These are phyloP conservation scores for Nasturtium officinale DNA, from an alignment of 345 rosid genomes.

Conservation along the genomic window DNA sequence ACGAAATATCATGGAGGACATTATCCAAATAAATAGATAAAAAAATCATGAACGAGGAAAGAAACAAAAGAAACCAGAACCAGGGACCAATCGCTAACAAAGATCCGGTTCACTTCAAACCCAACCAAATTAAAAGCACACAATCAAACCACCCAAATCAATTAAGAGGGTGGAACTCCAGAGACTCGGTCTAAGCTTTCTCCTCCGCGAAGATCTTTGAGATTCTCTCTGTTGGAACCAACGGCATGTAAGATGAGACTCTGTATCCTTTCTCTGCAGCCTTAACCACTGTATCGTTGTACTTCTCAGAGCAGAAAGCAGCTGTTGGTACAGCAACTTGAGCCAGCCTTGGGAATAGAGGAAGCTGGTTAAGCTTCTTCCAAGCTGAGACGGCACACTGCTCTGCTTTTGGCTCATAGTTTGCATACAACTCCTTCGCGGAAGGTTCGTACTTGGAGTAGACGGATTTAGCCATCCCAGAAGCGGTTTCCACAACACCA, in stretches of 20 bases:
- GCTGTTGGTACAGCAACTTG: slow-evolving; percentile 78
- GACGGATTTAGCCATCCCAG: slow-evolving; percentile 67
- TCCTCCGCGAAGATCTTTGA: slow-evolving; percentile 64
- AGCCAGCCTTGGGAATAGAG: slow-evolving; percentile 80
- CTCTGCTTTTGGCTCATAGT: slow-evolving; percentile 84
- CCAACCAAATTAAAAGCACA: slow-evolving; percentile 13
- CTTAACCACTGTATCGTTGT: slow-evolving; percentile 68
- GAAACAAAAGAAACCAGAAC: slow-evolving; percentile 34
- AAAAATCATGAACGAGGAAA: slow-evolving; percentile 9
- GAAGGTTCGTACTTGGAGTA: slow-evolving; percentile 77
- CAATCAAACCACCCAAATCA: slow-evolving; percentile 29
- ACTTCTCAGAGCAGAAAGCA: slow-evolving; percentile 75
- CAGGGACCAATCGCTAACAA: slow-evolving; percentile 18
- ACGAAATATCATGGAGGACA: neutral
- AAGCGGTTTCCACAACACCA: slow-evolving; percentile 71
- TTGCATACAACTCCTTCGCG: slow-evolving; percentile 73
- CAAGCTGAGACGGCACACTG: slow-evolving; percentile 77
- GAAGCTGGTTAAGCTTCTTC: slow-evolving; percentile 78
- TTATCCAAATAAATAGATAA: neutral
- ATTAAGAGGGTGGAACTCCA: slow-evolving; percentile 48
- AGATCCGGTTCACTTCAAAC: slow-evolving; percentile 17
- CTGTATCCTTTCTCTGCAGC: slow-evolving; percentile 82
- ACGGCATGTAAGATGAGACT: slow-evolving; percentile 71
- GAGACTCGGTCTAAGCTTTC: slow-evolving; percentile 40
- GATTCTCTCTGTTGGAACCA: slow-evolving; percentile 85